Base-by-base conservation (phyloP, 2,329 filamentous ascomycete species). In the Coniella lustricola region DNA sequence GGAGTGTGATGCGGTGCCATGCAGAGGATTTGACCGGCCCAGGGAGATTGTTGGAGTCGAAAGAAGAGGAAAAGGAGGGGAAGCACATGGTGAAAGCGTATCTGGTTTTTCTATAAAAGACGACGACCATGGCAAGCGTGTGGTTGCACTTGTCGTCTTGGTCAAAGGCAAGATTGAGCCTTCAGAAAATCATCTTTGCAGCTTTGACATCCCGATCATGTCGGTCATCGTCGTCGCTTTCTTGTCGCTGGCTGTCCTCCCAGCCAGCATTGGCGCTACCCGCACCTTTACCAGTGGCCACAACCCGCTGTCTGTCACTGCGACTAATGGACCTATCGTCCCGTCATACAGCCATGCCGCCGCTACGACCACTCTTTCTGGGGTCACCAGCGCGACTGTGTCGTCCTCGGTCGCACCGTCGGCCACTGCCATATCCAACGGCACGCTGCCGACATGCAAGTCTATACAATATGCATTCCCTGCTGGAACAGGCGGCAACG, bases 291-390 rank as follows among this genome's bases (percentile, higher is more conserved):
- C 43, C 7, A 29, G 22, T 12, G 36, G 21, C n/a, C 32, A 37
- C 39, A 43, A 40, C 13, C 38, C 46, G 21, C 33, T 25, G 12
- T 32, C 46, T 16, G 33, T 48, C 21, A 48, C 46, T n/a, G 38
- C 22, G 16, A 36, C 46, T 16, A 14, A 43, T 17, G 46, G 46
- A 1, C 46, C 46, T 13, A 48, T 48, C 14, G 31, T 48, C 7
- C 36, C 46, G 16, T 48, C 46, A 14, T 48, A 48, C 22, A 32
- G 22, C 33, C 46, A 48, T 16, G 21, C 33, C 7, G 22, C 38
- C 18, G 46, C 46, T 7, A 48, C 46, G 10, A 48, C 46, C 14
- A 42, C 32, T n/a, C 38, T 48, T 9, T 48, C 39, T 22, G 46
- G 46, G 3, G 39, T 41, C 39, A 17, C 46, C 22, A 48, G 18